Base-by-base conservation (phyloP, 1,139 yeast genomes). In the Scheffersomyces parashehatae region DNA sequence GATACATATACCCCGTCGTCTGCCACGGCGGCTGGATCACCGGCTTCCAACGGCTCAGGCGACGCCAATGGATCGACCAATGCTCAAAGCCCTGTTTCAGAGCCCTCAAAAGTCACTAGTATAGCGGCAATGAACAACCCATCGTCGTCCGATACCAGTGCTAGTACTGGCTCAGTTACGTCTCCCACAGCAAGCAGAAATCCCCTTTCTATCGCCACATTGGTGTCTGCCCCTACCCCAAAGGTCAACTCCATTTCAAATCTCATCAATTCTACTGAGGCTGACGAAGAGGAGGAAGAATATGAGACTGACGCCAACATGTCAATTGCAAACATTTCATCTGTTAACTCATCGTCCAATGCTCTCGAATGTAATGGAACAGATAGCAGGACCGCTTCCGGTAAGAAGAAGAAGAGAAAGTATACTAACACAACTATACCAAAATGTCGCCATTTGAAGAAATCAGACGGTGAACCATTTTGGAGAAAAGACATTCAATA, bases 401-500 rank as follows among this genome's bases (percentile, higher is more conserved):
- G 39, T 28, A 43, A 43, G 35, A 46, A 37, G 34, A 50, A 43
- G 38, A 45, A 44, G 29, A 47, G 50, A 38, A 52, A 51, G 44
- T 44, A 49, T 38, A 48, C 45, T 35, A 48, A 43, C 39, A 37
- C 40, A n/a, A 40, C 49, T 34, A 36, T 46, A 5, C 47, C 55
- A 40, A 51, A 52, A 40, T 48, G 50, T 30, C 74, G 87, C 39
- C 96, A 88, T 60, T 68, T 93, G 54, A 93, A 91, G 63, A 91
- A 91, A 59, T 76, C 82, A 13, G 98, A 93, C 58, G 97, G 98
- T 4, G 96, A 88, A 55, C 96, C 96, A 13, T 82, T 91, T 49
- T 87, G 95, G 86, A 75, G 98, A 40, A 79, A 71, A 47, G 98
- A 93, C 57, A 85, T 93, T 45, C 97, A 91, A 60, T 88, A 84